These are phyloP conservation scores for Phytophthora chlamydospora DNA, from an alignment of 352 stramenopile species.

Conservation along the genomic window DNA sequence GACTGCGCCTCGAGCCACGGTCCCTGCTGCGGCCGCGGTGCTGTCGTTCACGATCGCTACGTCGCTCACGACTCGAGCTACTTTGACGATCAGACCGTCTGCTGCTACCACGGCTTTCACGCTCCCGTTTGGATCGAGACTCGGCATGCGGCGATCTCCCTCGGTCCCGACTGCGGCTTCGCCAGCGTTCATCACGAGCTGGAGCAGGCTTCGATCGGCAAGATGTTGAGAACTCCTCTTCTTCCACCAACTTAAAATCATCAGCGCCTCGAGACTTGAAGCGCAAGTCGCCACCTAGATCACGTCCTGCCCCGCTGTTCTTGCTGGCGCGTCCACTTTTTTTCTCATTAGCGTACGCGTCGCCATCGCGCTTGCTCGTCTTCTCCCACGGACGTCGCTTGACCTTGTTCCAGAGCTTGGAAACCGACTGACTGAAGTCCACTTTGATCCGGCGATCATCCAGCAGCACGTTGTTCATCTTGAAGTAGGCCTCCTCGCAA, in stretches of 20 bases:
- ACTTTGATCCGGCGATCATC: slow-evolving; percentile 96
- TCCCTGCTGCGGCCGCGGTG: slow-evolving; percentile 23
- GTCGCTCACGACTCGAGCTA: slow-evolving; percentile 19
- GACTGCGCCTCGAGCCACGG: slow-evolving; percentile 7
- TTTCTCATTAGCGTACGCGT: slow-evolving; percentile 48
- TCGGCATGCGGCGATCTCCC: slow-evolving; percentile 8
- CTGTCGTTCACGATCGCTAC: slow-evolving; percentile 16
- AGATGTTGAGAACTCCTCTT: slow-evolving; percentile 35
- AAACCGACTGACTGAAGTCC: slow-evolving; percentile 99
- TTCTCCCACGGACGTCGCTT: slow-evolving; percentile 71
- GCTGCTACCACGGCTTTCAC: slow-evolving; percentile 11
- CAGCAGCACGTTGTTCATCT: slow-evolving; percentile 99
- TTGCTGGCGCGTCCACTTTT: slow-evolving; percentile 18
- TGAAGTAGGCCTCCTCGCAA: slow-evolving; percentile 98
- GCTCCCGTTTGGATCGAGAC: slow-evolving; percentile 21
- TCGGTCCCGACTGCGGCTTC: slow-evolving; percentile 31
- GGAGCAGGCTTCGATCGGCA: slow-evolving; percentile 15
- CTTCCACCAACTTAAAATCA: slow-evolving; percentile 57
- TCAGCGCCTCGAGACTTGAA: slow-evolving; percentile 45
- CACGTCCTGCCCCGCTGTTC: slow-evolving; percentile 21
- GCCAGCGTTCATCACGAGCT: slow-evolving; percentile 17
- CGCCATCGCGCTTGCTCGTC: slow-evolving; percentile 55
- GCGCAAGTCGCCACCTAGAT: slow-evolving; percentile 44
- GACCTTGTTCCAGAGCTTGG: slow-evolving; percentile 97
- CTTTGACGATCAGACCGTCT: slow-evolving; percentile 10